Percentiles rank a stretch among this genome's conserved stretches.
These are phyloP conservation scores for Halteria grandinella DNA, from an alignment of 73 alveolate species.

Conservation along the genomic window DNA sequence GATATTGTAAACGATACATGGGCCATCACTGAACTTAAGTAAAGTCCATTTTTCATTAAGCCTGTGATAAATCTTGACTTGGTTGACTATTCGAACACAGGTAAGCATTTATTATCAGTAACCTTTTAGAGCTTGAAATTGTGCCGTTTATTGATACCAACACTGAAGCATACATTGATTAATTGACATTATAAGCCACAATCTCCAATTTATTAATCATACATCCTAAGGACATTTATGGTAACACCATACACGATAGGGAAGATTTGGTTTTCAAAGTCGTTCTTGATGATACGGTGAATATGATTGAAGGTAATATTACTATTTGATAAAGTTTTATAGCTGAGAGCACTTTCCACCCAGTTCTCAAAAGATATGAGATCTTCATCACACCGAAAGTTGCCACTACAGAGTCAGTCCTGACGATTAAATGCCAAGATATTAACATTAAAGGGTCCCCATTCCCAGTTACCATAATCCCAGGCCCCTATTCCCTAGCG, in stretches of 20 bases:
- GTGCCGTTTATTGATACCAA: conserved; percentile 12
- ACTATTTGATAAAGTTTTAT: not conserved
- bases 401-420: not conserved
- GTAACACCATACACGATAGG: conserved; percentile 25
- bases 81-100: conserved; percentile 22
- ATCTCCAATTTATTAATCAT: conserved; percentile 1
- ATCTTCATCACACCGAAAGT: not conserved
- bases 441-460: conserved; percentile 29
- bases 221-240: conserved; percentile 48
- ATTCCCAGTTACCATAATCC: not conserved
- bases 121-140: conserved; percentile 13
- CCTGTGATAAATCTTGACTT: conserved; percentile 17
- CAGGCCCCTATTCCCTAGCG: conserved; percentile 41
- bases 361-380: conserved; percentile 7
- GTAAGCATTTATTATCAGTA: not conserved
- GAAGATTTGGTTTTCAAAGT: conserved; percentile 19
- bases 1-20: not conserved
- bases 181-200: conserved; percentile 1
- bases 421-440: not conserved
- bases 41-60: conserved; percentile 21
- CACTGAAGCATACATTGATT: not conserved
- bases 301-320: not conserved
- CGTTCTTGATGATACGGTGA: conserved; percentile 13
- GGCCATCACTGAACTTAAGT: conserved; percentile 49
- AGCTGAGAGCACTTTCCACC: conserved; percentile 10